Evolutionary conservation across 2,329 filamentous ascomycete genomes (phyloP).

Genomic region (Coleophoma crateriformis): DNA sequence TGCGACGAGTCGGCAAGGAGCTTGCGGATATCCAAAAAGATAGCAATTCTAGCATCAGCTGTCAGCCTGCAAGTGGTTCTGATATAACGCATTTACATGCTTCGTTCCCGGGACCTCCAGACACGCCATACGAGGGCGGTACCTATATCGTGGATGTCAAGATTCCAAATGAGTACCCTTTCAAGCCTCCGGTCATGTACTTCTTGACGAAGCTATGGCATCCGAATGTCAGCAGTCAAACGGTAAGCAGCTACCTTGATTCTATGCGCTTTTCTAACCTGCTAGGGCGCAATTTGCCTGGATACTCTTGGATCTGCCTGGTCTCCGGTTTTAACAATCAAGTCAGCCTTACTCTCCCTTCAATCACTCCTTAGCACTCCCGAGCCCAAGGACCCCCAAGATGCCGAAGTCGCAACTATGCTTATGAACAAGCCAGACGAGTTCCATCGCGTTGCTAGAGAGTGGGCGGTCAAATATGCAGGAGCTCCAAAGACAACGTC

Average conservation of each 20-base stretch:
- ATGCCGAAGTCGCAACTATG: constrained; percentile 92
- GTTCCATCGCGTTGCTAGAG: constrained; percentile 76
- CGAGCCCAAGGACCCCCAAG: constrained; percentile 94
- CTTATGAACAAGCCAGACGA: constrained; percentile 71
- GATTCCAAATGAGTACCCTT: constrained; percentile 87
- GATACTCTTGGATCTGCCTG: constrained; percentile 86
- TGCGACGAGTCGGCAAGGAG: constrained; percentile 66
- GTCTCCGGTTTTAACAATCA: constrained; percentile 96
- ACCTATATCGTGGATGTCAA: constrained; percentile 77
- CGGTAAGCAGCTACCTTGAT: constrained; percentile 48
- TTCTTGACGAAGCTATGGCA: constrained; percentile 96
- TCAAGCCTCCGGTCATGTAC: constrained; percentile 84
- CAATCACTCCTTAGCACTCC: constrained; percentile 90
- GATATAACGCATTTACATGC: constrained; percentile 81
- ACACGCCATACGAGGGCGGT: constrained; percentile 89
- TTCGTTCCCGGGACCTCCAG: constrained; percentile 78
- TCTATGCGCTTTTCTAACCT: constrained; percentile 13
- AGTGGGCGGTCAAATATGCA: constrained; percentile 85
- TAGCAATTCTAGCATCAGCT: constrained; percentile 69
- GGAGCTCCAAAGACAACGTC: constrained; percentile 58
- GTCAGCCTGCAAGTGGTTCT: constrained; percentile 56
- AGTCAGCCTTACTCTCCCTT: constrained; percentile 86
- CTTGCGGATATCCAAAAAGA: constrained; percentile 71
- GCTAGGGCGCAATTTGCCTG: constrained; percentile 89
- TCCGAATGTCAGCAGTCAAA: constrained; percentile 92